Evolutionary conservation across 2,329 filamentous ascomycete genomes (phyloP), one percentile per base, ranked within the genome.

Genomic region (Aspergillus japonicus): DNA sequence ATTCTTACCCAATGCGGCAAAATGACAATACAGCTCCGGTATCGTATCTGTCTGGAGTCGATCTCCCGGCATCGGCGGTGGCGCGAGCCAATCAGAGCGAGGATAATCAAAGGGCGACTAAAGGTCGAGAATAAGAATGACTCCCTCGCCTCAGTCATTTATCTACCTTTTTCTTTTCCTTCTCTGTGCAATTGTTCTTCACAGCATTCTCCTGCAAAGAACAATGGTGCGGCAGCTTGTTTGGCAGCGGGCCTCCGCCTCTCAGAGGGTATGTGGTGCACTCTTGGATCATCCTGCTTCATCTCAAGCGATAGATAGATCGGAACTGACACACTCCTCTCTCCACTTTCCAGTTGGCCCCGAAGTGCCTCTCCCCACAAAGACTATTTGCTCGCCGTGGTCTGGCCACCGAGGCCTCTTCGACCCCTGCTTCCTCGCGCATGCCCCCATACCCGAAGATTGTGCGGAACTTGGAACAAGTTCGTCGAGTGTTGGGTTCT

Each of bases 371-470:
- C 60, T 69, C 71, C 58, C 68, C 71, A 56, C 69, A 72, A 68
- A 65, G 66, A 61, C 56, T 69, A 23, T 54, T 69, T 47, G 60
- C 60, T 62, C 68, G 68, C 53, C 74, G 74, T 64, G 69, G 72
- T 64, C 66, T 77, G 56, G 74, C 74, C 62, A 77, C 74, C 50
- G 73, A 75, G 62, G 71, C 73, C 55, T 66, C 73, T 19, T 58
- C 61, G 19, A 44, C 14, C 39, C 39, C 57, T 5, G 50, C 57
- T 16, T 77, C 80, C 57, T 81, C 84, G 29, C 85, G 87, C 65
- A 87, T 85, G 66, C 90, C 92, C 50, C 91, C 91, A 29, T 97
- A 97, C 78, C 83, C 89, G 68, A 92, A 89, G 77, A 89, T 96
- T 54, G 84, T 93, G 73, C 84, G 84, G 71, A 90, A 89, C 68